Evolutionary conservation across 176 grass and related monocot species (phyloP), one percentile per base, ranked within the genome.

Genomic region (Rhipidocladum racemiflorum): DNA sequence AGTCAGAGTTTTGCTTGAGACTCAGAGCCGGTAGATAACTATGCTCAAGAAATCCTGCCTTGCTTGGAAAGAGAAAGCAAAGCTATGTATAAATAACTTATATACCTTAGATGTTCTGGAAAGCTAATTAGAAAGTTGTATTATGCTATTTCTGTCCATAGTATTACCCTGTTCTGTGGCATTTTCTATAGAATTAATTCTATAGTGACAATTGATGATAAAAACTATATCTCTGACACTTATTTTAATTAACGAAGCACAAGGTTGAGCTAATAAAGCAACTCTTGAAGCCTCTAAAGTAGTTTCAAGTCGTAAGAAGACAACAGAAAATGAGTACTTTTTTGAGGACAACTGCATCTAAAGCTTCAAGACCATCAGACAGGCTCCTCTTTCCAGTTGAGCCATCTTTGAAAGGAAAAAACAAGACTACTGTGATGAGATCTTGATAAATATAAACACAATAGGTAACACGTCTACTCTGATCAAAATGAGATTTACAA

Each of bases 191-290:
- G 32, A 7, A 57, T 57, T 55, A 57, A 57, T n/a, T 74, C 18
- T 9, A 64, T 7, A 66, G 13, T 53, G 64, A 38, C 13, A 61
- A 27, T 21, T 56, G 11, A 57, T 16, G 25, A 66, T 60, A 8
- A 38, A 48, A 59, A 65, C 4, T 7, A 49, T 44, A 82, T 49
- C 54, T 72, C 23, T 14, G 15, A 30, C 21, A 71, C 38, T 35
- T 46, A 17, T 82, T 61, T 59, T 51, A 61, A n/a, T 72, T 83
- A 39, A 10, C 11, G 5, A 64, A 43, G 36, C 21, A 23, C 64
- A 84, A 57, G 67, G 24, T 43, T 24, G 5, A 66, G 46, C 32
- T 44, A 38, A 66, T 55, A 29, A 65, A 85, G 30, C 55, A 74
- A 2, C 45, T 42, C 51, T 54, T 40, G 70, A 59, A 53, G 9